Evolutionary conservation across 2,329 filamentous ascomycete species (phyloP), one percentile per base, ranked within the genome.

Genomic region (Chrysoporthe cubensis): DNA sequence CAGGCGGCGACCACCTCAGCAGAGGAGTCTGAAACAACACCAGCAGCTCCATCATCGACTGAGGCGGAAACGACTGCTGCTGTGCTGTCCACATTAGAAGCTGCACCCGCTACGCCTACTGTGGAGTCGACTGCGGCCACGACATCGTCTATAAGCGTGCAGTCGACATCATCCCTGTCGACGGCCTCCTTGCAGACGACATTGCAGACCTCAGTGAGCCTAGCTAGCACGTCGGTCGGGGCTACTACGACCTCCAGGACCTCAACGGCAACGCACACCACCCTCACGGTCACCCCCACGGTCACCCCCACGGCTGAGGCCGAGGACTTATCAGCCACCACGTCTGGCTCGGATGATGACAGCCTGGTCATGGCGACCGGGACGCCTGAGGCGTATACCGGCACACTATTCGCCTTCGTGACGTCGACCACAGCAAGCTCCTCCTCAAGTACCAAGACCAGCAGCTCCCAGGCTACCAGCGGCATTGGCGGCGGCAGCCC

Each of bases 401-500:
- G 54, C 16, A 42, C 65, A 13, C 43, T 60, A 3, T 66, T 54
- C 16, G 56, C 46, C 50, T 59, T 67, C 21, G 58, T 56, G 16
- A 67, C 65, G 32, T 67, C 68, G 21, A 59, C 57, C 21, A 59
- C 68, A 9, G 44, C 48, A 26, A 32, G 11, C n/a, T 40, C 64
- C 16, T 37, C 62, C n/a, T 37, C 40, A 14, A 34, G 3, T 37
- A 43, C 62, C 46, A 21, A 37, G n/a, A 16, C 18, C 37, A 63
- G 61, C 8, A 61, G 58, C n/a, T 16, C 46, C 40, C 18, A 61
- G 32, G 16, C 44, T 16, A 58, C 61, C 1, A 44, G 32, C 11
- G 65, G 62, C 4, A 26, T 67, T 9, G 68, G 68, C 11, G 65
- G 58, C 6, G 68, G 68, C 16, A 67, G 65, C 44, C 68, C 68